Base-by-base conservation (phyloP, 306 rosid genomes). In the Quercus aquifolioides region DNA sequence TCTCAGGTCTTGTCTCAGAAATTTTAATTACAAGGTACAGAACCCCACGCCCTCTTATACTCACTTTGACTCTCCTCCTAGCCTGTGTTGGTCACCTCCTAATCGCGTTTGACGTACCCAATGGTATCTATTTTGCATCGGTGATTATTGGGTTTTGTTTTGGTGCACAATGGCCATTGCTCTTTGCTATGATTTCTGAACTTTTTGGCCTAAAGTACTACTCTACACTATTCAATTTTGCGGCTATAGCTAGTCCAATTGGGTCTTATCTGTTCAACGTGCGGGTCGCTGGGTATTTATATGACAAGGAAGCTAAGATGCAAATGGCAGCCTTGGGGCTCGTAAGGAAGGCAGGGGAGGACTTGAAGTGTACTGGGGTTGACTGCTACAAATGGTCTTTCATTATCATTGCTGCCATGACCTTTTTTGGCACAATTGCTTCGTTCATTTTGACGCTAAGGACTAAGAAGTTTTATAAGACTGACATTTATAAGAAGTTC, bases 41-140 rank as follows among this genome's bases (percentile, higher is more conserved):
- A 18, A 64, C 84, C 71, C 92, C 92, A 17, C 86, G 92, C 9
- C 84, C 92, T 41, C 80, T 88, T 1, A 80, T 88, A 71, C 80
- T 86, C 6, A 88, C 92, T 7, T 54, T 88, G 20, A 82, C 74
- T 73, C 84, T 88, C 33, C 65, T 88, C 1, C 4, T 88, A 12
- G 82, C 92, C n/a, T 88, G 92, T 75, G 71, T 56, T 33, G 90
- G 92, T 56, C 89, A 88, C 68, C 86, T 88, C 20, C 78, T 88
- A 4, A 86, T 88, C 38, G 92, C 92, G 11, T 88, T 84, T 55
- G 60, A 76, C 33, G 82, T 85, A 14, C 15, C 74, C 3, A 71
- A 73, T 38, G 92, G 90, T 13, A 82, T 88, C 71, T 88, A 88
- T 58, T 0, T 84, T 0, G 92, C 92, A 2, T 78, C 84, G 2